A percentile compares a stretch with the other conserved stretches of the same genome.
phyloP scores from a whole-genome alignment of 2,329 filamentous ascomycete genomes.

The Colletotrichum sp. region DNA sequence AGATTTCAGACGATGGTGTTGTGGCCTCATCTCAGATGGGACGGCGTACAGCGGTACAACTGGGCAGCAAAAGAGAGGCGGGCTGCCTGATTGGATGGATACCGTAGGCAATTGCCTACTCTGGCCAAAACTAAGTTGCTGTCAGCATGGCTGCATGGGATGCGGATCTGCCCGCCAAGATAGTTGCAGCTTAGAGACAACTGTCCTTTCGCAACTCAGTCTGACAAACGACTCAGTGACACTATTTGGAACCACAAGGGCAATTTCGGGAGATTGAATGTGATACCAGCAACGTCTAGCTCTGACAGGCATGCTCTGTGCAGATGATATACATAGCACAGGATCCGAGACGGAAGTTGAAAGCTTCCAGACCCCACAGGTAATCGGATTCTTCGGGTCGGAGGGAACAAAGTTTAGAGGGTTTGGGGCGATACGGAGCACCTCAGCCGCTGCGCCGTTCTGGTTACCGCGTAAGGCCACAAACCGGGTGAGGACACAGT shows the following conservation, averaged over 20 bases:
- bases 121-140: neutral
- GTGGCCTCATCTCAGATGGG: neutral
- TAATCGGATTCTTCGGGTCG: neutral
- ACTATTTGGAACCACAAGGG: neutral
- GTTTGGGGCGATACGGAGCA: conserved; percentile 13
- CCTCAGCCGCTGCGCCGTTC: conserved; percentile 10
- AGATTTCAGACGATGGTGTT: neutral
- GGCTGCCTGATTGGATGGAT: neutral
- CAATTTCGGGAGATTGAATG: neutral
- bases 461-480: neutral
- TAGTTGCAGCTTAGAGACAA: neutral
- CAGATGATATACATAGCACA: neutral
- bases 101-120: neutral
- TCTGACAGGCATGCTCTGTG: neutral
- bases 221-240: neutral
- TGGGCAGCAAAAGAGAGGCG: neutral
- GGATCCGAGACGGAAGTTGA: neutral
- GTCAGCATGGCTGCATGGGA: neutral
- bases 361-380: neutral
- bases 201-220: neutral
- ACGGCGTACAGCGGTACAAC: neutral
- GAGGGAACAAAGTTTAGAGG: neutral
- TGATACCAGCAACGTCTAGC: neutral
- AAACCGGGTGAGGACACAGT: neutral
- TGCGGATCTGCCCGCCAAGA: neutral